Percentiles rank a stretch among this genome's conserved stretches.
Evolutionary conservation across 306 rosid species (phyloP).

Genomic region (Casuarina equisetifolia): DNA sequence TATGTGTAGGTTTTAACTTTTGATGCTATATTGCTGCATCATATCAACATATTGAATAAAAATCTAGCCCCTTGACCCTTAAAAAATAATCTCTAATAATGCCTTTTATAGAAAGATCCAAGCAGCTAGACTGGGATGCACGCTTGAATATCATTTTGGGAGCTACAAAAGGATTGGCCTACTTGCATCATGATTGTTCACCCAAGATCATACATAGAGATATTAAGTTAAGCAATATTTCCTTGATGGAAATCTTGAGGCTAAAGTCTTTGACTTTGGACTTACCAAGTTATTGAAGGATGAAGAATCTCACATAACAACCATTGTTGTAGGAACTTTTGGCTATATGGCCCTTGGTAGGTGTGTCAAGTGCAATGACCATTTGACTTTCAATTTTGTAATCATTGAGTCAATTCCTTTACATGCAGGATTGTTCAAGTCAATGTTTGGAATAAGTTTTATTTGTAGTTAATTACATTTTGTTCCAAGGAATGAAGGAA

Average conservation of each 20-base stretch:
- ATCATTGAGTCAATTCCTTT: not conserved
- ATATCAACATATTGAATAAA: constrained; percentile 8
- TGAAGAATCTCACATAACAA: constrained; percentile 93
- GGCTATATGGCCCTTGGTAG: constrained; percentile 99
- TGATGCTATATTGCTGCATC: too few relatives aligned
- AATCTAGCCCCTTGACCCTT: not conserved
- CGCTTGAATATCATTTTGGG: constrained; percentile 95
- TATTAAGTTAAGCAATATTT: constrained; percentile 95
- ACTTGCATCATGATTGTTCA: constrained; percentile 98
- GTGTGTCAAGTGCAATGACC: constrained; percentile 14
- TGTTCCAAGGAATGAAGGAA: constrained; percentile 5
- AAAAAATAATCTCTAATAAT: constrained; percentile 33
- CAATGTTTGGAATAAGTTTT: not conserved
- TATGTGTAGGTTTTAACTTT: too few relatives aligned
- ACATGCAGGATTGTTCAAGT: not conserved
- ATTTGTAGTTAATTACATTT: not conserved
- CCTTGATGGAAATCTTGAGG: constrained; percentile 90
- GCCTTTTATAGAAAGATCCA: constrained; percentile 68
- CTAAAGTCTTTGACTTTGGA: constrained; percentile 98
- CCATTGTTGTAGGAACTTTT: constrained; percentile 97
- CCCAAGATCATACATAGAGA: constrained; percentile 97
- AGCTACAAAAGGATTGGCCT: constrained; percentile 97
- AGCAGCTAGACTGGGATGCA: constrained; percentile 94
- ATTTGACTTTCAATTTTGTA: not conserved
- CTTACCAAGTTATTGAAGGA: constrained; percentile 95